These are phyloP conservation scores for Cutaneotrichosporon sp. DNA, from an alignment of 1,284 basidiomycete genomes.

Conservation along the genomic window DNA sequence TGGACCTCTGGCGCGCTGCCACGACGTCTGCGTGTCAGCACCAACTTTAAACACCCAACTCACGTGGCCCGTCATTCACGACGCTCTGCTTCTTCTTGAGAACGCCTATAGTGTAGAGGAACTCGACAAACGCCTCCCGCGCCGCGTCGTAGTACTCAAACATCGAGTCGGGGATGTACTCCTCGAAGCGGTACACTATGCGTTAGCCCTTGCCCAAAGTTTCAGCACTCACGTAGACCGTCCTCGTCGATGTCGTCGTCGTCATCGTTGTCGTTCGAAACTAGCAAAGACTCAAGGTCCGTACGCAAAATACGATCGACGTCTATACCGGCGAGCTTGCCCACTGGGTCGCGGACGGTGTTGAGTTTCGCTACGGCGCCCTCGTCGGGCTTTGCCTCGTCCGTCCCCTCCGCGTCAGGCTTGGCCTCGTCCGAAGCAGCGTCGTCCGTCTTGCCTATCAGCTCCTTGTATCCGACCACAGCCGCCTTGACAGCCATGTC, in stretches of 20 bases:
- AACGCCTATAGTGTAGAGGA: slow-evolving; percentile 37
- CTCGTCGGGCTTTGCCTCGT: neutral
- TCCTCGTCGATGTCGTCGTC: slow-evolving; percentile 27
- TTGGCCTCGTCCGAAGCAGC: slow-evolving; percentile 25
- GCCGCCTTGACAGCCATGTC: slow-evolving; percentile 98
- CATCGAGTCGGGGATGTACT: slow-evolving; percentile 80
- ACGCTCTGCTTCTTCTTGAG: slow-evolving; percentile 19
- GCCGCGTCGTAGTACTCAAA: slow-evolving; percentile 69
- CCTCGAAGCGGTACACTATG: slow-evolving; percentile 73
- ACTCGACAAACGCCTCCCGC: slow-evolving; percentile 60
- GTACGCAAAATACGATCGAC: slow-evolving; percentile 9
- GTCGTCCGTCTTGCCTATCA: slow-evolving; percentile 52
- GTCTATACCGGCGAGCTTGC: slow-evolving; percentile 12
- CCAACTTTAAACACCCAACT: slow-evolving; percentile 25
- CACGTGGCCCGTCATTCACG: slow-evolving; percentile 34
- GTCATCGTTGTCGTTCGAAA: slow-evolving; percentile 9
- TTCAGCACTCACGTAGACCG: slow-evolving; percentile 19
- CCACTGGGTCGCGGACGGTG: slow-evolving; percentile 12
- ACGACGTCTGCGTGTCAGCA: slow-evolving; percentile 46
- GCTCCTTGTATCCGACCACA: slow-evolving; percentile 84
- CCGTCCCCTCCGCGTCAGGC: slow-evolving; percentile 35
- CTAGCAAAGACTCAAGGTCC: slow-evolving; percentile 16
- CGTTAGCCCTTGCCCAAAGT: slow-evolving; percentile 1
- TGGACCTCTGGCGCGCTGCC: slow-evolving; percentile 57
- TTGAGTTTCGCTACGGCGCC: slow-evolving; percentile 10